phyloP scores from a whole-genome alignment of 2,329 filamentous ascomycete genomes.

The Fusarium verrucosum region DNA sequence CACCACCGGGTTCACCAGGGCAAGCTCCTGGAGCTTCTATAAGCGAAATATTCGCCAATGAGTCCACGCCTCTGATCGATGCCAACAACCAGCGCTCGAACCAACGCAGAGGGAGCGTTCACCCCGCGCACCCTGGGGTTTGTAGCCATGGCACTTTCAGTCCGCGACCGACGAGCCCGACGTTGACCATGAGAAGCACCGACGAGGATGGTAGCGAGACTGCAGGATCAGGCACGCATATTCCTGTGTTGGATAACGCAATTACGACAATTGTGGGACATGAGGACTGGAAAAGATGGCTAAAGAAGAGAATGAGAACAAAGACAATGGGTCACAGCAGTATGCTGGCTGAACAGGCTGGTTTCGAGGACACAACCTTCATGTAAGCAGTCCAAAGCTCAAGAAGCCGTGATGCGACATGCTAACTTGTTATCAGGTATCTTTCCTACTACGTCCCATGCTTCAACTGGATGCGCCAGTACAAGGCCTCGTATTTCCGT shows the following conservation, averaged over 20 bases:
- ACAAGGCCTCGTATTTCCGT: conserved; percentile 80
- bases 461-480: conserved; percentile 89
- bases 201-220: conserved; percentile 48
- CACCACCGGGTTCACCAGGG: conserved; percentile 38
- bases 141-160: conserved; percentile 83
- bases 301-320: conserved; percentile 62
- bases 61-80: conserved; percentile 62
- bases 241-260: conserved; percentile 53
- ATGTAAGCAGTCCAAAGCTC: conserved; percentile 67
- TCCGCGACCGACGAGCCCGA: conserved; percentile 66
- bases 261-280: conserved; percentile 52
- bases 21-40: conserved; percentile 36
- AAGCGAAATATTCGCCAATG: conserved; percentile 47
- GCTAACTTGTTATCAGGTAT: conserved; percentile 66
- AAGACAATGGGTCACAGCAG: conserved; percentile 79
- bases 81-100: conserved; percentile 36
- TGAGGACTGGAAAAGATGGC: conserved; percentile 60
- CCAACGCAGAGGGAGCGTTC: conserved; percentile 36
- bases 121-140: conserved; percentile 55
- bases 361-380: conserved; percentile 74
- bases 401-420: not conserved
- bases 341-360: conserved; percentile 75
- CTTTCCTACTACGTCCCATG: conserved; percentile 93
- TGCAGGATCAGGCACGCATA: conserved; percentile 46
- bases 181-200: conserved; percentile 47